These are phyloP conservation scores for Phytophthora hibernalis DNA, from an alignment of 352 stramenopile genomes.

Conservation along the genomic window DNA sequence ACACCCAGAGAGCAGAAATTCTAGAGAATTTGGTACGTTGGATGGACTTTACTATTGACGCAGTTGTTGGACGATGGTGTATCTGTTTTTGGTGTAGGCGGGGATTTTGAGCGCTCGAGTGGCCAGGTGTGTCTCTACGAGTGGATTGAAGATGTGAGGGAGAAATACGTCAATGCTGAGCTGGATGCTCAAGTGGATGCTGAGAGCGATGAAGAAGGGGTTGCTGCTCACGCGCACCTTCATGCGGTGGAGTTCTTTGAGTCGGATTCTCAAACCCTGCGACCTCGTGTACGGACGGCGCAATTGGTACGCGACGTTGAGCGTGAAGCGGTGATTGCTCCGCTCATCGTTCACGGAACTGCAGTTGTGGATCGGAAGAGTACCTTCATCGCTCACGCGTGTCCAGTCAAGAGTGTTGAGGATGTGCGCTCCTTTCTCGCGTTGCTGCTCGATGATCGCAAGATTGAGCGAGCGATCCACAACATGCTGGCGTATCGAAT, in stretches of 20 bases:
- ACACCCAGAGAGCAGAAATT: constrained; percentile 69
- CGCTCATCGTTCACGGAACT: constrained; percentile 73
- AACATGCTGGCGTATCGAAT: constrained; percentile 92
- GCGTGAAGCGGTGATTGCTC: constrained; percentile 58
- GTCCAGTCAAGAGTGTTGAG: constrained; percentile 64
- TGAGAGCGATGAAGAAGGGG: constrained; percentile 23
- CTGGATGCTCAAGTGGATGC: constrained; percentile 30
- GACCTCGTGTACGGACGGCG: constrained; percentile 67
- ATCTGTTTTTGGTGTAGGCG: constrained; percentile 25
- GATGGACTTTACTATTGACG: background rate
- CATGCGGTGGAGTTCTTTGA: constrained; percentile 50
- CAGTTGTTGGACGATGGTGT: background rate
- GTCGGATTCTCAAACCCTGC: constrained; percentile 64
- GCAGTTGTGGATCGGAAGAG: constrained; percentile 84
- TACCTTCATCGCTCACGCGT: constrained; percentile 82
- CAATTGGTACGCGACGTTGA: constrained; percentile 63
- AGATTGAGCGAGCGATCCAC: constrained; percentile 85
- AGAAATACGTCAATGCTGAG: constrained; percentile 67
- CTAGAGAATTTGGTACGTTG: constrained; percentile 61
- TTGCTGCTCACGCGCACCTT: constrained; percentile 12
- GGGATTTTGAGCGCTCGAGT: constrained; percentile 69
- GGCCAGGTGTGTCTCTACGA: constrained; percentile 88
- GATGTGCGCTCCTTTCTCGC: constrained; percentile 85
- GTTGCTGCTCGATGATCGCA: constrained; percentile 81
- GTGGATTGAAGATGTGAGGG: constrained; percentile 85